Evolutionary conservation across 2,329 filamentous ascomycete species (phyloP), one percentile per base, ranked within the genome.

Genomic region (Epichloe aotearoae): DNA sequence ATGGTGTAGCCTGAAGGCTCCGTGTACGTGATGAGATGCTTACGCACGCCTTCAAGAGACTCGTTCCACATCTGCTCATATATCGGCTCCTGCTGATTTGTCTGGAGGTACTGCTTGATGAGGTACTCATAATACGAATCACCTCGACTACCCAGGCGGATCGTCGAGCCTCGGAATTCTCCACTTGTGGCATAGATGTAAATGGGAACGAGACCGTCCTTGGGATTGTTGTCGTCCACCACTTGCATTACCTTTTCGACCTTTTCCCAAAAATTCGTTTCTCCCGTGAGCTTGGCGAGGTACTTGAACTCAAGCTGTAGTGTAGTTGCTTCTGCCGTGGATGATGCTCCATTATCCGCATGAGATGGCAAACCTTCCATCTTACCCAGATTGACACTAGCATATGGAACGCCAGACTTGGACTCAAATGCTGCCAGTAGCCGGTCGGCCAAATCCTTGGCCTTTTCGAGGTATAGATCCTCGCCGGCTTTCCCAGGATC

Each of bases 61-160:
- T 98, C 86, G 39, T 91, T 77, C 90, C 94, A 98, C 82, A 98
- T 87, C 14, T 93, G 86, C 56, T 83, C 75, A 67, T 98, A 98
- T 15, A 97, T 70, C 0, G 82, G 75, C 65, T 98, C 91, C 61
- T 90, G 76, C 64, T 86, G 82, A 51, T 86, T 87, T 12, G 93
- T 98, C 67, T 98, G 93, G 19, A 96, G 75, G 64, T 95, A 97
- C 66, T 98, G 93, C 71, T 98, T 98, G 73, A 97, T 94, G 47
- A 98, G 80, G 66, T 98, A 98, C 69, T 98, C 88, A 69, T 98
- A 98, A 70, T 97, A 98, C 46, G 90, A 96, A 71, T 98, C 93
- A 44, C 93, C 93, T 54, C 93, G 81, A 64, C 88, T 96, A 39
- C 93, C 93, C 20, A 97, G 76, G 17, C 93, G 86, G 61, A 98